These are phyloP conservation scores for Pichia manshurica DNA, from an alignment of 805 yeast species.

Conservation along the genomic window DNA sequence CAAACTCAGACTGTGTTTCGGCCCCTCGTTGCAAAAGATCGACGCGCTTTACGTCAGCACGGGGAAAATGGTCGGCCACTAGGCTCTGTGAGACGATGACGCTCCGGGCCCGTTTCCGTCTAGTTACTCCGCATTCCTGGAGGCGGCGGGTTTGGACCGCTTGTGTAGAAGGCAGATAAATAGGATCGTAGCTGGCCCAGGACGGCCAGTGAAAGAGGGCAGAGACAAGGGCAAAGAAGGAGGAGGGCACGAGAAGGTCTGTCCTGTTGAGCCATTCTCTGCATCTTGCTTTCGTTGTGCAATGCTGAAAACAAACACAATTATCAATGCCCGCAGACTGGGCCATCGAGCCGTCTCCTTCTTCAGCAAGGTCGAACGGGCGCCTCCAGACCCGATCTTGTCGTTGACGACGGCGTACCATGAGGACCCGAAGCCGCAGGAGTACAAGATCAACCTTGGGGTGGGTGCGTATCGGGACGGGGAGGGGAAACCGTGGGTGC, in stretches of 20 bases:
- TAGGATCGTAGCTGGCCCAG: too few relatives aligned
- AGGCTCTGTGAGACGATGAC: too few relatives aligned
- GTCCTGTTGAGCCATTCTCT: too few relatives aligned
- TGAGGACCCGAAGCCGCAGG: constrained; percentile 50
- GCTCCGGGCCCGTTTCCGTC: too few relatives aligned
- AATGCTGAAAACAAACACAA: not conserved
- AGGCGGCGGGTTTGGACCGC: too few relatives aligned
- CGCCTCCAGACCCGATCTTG: constrained; percentile 83
- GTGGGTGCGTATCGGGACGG: constrained; percentile 94
- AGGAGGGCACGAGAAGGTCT: too few relatives aligned
- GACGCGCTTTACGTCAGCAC: constrained; percentile 69
- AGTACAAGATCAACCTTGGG: constrained; percentile 52
- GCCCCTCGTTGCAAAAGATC: constrained; percentile 68
- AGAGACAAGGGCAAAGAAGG: too few relatives aligned
- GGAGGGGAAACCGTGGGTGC: constrained; percentile 80
- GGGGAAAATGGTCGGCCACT: not conserved
- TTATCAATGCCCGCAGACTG: not conserved
- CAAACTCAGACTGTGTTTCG: constrained; percentile 68
- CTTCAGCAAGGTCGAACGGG: constrained; percentile 23
- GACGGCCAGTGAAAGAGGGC: too few relatives aligned
- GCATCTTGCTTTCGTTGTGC: too few relatives aligned
- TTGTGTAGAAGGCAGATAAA: too few relatives aligned
- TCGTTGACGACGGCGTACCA: constrained; percentile 73
- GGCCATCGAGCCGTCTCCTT: not conserved
- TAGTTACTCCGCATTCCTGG: too few relatives aligned